These are phyloP conservation scores for Microbotryum lychnidis-dioicae DNA, from an alignment of 1,284 basidiomycete species.

Conservation along the genomic window DNA sequence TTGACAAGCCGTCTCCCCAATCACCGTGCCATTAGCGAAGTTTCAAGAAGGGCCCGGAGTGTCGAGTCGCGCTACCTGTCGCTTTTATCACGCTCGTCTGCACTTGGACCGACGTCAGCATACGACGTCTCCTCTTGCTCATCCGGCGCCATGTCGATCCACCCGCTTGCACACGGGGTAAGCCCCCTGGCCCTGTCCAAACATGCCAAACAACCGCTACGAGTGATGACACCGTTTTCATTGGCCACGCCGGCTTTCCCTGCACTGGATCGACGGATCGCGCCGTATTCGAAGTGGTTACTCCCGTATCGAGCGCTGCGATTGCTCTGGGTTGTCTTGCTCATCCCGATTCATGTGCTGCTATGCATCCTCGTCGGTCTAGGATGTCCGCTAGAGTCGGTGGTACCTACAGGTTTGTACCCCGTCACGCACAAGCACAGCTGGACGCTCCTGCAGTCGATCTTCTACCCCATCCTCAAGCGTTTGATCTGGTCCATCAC, in stretches of 20 bases:
- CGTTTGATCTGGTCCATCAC: slow-evolving; percentile 28
- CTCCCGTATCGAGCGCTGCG: slow-evolving; percentile 11
- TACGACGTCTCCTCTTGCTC: too few relatives aligned
- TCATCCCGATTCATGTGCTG: slow-evolving; percentile 6
- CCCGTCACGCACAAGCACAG: neutral
- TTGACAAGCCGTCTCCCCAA: too few relatives aligned
- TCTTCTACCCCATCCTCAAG: slow-evolving; percentile 28
- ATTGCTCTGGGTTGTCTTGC: slow-evolving; percentile 10
- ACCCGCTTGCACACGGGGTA: too few relatives aligned
- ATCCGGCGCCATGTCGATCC: too few relatives aligned
- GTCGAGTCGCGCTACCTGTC: too few relatives aligned
- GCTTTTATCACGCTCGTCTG: too few relatives aligned
- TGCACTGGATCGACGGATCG: neutral
- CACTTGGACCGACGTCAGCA: too few relatives aligned
- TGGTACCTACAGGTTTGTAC: neutral
- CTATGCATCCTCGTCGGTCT: slow-evolving; percentile 4
- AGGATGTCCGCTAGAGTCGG: neutral
- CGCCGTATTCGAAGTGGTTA: neutral
- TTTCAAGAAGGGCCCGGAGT: too few relatives aligned
- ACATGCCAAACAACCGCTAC: too few relatives aligned
- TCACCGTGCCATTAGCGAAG: too few relatives aligned
- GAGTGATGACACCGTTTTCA: too few relatives aligned
- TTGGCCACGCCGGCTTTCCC: neutral
- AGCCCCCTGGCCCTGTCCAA: too few relatives aligned
- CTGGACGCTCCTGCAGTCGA: slow-evolving; percentile 25